These are phyloP conservation scores for Globisporangium radiosum DNA, from an alignment of 352 stramenopile genomes.

Conservation along the genomic window DNA sequence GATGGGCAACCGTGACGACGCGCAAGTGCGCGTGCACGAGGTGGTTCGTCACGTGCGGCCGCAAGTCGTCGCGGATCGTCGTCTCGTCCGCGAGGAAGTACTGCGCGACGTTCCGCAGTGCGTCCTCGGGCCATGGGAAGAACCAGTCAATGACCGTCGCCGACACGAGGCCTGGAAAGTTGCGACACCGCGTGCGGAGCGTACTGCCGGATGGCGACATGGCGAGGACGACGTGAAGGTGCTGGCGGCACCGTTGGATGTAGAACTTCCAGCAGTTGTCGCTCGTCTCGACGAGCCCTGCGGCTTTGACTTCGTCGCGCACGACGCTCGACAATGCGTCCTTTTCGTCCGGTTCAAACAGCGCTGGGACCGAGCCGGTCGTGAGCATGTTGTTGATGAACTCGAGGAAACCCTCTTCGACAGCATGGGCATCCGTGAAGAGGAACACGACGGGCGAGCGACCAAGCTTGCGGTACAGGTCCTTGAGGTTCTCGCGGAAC, in stretches of 20 bases:
- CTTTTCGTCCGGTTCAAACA: slow-evolving; percentile 92
- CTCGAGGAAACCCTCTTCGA: slow-evolving; percentile 95
- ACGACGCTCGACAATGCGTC: slow-evolving; percentile 81
- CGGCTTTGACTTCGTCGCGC: slow-evolving; percentile 84
- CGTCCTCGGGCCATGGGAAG: slow-evolving; percentile 93
- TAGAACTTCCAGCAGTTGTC: slow-evolving; percentile 95
- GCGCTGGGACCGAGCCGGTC: slow-evolving; percentile 89
- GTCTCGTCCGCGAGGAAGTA: slow-evolving; percentile 92
- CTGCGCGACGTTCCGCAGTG: slow-evolving; percentile 89
- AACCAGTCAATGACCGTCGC: slow-evolving; percentile 96
- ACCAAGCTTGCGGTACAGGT: slow-evolving; percentile 88
- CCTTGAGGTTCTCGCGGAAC: slow-evolving; percentile 93
- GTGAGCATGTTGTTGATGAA: slow-evolving; percentile 98
- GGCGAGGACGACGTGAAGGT: slow-evolving; percentile 91
- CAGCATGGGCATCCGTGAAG: slow-evolving; percentile 94
- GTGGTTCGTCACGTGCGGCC: slow-evolving; percentile 77
- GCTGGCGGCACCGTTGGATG: slow-evolving; percentile 89
- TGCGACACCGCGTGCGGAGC: slow-evolving; percentile 90
- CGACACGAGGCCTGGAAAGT: slow-evolving; percentile 92
- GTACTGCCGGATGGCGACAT: slow-evolving; percentile 94
- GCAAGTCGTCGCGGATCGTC: slow-evolving; percentile 81
- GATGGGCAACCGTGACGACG: slow-evolving; percentile 85
- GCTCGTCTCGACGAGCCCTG: slow-evolving; percentile 85
- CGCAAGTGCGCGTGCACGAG: slow-evolving; percentile 90
- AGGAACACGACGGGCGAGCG: slow-evolving; percentile 91